Conservation (phyloP, 495 filamentous ascomycete genomes). For the Xylaria cubensis region DNA sequence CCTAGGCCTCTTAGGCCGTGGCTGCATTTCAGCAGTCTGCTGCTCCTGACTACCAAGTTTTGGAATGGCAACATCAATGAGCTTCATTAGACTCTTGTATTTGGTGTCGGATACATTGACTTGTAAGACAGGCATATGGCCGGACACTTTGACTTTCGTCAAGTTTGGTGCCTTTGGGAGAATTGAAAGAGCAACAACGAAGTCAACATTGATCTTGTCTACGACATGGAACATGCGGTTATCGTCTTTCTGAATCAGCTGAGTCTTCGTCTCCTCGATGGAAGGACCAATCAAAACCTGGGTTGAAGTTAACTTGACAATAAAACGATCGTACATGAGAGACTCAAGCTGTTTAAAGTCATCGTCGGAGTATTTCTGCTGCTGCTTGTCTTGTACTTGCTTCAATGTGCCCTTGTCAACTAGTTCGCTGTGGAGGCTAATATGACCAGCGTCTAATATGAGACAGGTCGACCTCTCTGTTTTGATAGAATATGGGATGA, state of each 20-base stretch:
- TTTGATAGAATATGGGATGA: constrained; percentile 91
- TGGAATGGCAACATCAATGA: constrained; percentile 94
- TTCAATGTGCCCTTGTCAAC: constrained; percentile 88
- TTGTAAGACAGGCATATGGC: constrained; percentile 90
- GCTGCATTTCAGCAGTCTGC: constrained; percentile 30
- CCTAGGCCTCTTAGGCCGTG: constrained; percentile 67
- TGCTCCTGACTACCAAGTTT: constrained; percentile 68
- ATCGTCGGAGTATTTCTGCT: constrained; percentile 82
- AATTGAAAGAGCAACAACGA: constrained; percentile 89
- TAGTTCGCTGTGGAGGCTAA: constrained; percentile 89
- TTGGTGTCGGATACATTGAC: constrained; percentile 91
- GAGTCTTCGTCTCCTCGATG: constrained; percentile 85
- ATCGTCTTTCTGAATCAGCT: constrained; percentile 73
- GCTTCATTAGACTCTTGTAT: constrained; percentile 93
- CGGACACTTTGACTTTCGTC: constrained; percentile 89
- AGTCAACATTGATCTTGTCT: constrained; percentile 95
- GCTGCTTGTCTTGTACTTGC: constrained; percentile 90
- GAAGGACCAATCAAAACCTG: constrained; percentile 96
- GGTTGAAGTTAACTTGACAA: constrained; percentile 88
- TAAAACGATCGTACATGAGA: constrained; percentile 95
- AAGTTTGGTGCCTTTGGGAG: constrained; percentile 91
- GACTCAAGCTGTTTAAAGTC: constrained; percentile 86
- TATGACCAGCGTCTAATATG: constrained; percentile 95
- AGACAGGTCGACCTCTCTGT: constrained; percentile 80
- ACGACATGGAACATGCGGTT: constrained; percentile 84